Evolutionary conservation across 306 rosid genomes (phyloP).

Genomic region (Quercus dentata): DNA sequence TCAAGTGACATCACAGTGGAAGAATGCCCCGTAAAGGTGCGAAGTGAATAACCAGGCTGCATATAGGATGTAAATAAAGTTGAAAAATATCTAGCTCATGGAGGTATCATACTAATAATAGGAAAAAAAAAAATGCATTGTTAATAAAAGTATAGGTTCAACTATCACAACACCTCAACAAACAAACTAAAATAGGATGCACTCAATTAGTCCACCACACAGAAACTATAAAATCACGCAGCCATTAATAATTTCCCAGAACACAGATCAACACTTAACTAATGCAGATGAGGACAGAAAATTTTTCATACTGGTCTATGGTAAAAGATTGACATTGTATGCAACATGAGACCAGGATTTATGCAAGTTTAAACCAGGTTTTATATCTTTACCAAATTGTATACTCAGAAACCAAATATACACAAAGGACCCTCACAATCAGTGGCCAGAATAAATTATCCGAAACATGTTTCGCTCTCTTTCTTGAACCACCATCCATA

Average conservation of each 20-base stretch:
- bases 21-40: conserved; percentile 85
- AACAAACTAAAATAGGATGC: conserved; percentile 9
- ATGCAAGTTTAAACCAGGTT: background rate
- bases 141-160: conserved; percentile 12
- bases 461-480: background rate
- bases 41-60: conserved; percentile 90
- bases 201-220: background rate
- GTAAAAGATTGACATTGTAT: background rate
- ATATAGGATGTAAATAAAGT: conserved; percentile 4
- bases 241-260: conserved; percentile 1
- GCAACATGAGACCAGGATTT: background rate
- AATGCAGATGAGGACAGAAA: background rate
- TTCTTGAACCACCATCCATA: background rate
- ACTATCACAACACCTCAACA: conserved; percentile 10
- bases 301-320: background rate
- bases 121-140: background rate
- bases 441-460: background rate
- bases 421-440: too few species aligned
- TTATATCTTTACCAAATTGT: too few species aligned
- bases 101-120: background rate
- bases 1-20: conserved; percentile 81
- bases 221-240: background rate
- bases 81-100: background rate
- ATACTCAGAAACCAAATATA: too few species aligned
- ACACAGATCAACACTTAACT: background rate